Percentiles rank a stretch among this genome's conserved stretches.
phyloP scores from a whole-genome alignment of 164 flowering plant species.

The Taxillus chinensis region DNA sequence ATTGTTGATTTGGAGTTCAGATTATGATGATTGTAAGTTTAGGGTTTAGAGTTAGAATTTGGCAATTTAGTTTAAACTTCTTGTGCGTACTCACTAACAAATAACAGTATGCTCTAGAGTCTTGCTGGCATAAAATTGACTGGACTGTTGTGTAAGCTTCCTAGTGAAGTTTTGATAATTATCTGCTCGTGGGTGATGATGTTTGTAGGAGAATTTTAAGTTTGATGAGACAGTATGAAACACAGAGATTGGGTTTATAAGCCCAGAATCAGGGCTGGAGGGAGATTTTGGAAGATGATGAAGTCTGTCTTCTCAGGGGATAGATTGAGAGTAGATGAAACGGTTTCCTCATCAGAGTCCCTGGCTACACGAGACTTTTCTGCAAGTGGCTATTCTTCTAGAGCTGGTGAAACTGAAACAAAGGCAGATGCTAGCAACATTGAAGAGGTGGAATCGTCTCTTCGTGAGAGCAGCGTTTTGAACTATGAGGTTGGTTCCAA shows the following conservation, averaged over 20 bases:
- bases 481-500: slow-evolving; percentile 68
- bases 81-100: background rate
- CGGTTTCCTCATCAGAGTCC: slow-evolving; percentile 58
- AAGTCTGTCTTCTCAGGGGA: slow-evolving; percentile 68
- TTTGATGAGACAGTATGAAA: slow-evolving; percentile 36
- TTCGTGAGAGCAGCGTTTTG: slow-evolving; percentile 67
- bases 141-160: slow-evolving; percentile 5
- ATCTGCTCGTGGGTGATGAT: slow-evolving; percentile 12
- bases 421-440: slow-evolving; percentile 62
- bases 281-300: slow-evolving; percentile 43
- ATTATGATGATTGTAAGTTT: too few species aligned
- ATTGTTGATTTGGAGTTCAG: background rate
- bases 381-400: slow-evolving; percentile 64
- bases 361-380: slow-evolving; percentile 76
- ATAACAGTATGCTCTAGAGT: background rate
- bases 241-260: slow-evolving; percentile 27
- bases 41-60: too few species aligned
- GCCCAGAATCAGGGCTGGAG: slow-evolving; percentile 14
- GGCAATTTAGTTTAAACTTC: background rate
- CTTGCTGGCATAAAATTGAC: background rate
- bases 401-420: slow-evolving; percentile 46
- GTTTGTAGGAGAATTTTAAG: slow-evolving; percentile 11
- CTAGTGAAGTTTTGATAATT: slow-evolving; percentile 5
- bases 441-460: slow-evolving; percentile 91
- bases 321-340: slow-evolving; percentile 42